phyloP scores from a whole-genome alignment of 805 yeast genomes.

The Candida qinlingensis region DNA sequence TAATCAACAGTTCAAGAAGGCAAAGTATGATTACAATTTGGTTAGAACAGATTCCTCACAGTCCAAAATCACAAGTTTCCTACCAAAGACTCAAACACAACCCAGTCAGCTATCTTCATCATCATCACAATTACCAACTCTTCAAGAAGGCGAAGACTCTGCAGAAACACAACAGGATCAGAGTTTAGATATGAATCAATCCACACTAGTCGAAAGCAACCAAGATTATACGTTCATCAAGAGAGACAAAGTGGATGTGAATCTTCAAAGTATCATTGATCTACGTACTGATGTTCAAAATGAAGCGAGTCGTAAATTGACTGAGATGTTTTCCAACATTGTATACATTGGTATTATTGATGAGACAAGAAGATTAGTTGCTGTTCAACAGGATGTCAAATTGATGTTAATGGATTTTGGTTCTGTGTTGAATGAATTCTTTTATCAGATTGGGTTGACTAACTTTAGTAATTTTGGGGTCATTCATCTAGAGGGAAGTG shows the following conservation, averaged over 20 bases:
- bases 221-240: constrained; percentile 3
- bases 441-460: constrained; percentile 73
- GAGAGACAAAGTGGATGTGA: constrained; percentile 36
- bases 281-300: constrained; percentile 48
- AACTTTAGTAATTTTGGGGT: constrained; percentile 81
- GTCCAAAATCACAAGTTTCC: constrained; percentile 40
- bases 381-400: constrained; percentile 81
- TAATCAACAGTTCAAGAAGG: constrained; percentile 13
- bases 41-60: constrained; percentile 72
- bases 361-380: constrained; percentile 57
- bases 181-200: background rate
- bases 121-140: background rate
- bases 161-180: background rate
- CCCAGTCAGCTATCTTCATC: background rate
- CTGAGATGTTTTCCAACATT: constrained; percentile 62
- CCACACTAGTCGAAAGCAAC: too few species aligned
- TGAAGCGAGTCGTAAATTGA: constrained; percentile 45
- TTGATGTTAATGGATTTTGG: constrained; percentile 79
- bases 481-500: constrained; percentile 33
- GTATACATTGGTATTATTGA: constrained; percentile 84
- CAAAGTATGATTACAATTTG: constrained; percentile 56
- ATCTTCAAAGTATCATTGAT: constrained; percentile 52
- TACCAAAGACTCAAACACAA: constrained; percentile 10
- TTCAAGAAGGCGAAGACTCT: background rate
- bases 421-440: constrained; percentile 57